A percentile compares a stretch with the other conserved stretches of the same genome.
Evolutionary conservation across 371 early-diverging fungal species (phyloP).

Genomic region (Blyttiomyces sp.): DNA sequence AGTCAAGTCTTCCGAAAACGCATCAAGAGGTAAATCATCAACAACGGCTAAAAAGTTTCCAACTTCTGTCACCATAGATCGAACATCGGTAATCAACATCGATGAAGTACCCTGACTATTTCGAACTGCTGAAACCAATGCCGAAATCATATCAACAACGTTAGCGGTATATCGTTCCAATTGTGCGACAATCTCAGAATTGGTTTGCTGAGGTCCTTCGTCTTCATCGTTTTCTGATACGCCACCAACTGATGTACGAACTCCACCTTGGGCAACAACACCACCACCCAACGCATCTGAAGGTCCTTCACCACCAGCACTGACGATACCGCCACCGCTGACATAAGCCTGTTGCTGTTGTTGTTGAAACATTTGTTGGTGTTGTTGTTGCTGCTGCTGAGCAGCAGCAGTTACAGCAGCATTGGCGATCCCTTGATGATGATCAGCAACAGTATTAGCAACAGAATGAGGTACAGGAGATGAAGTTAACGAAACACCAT

Average conservation of each 20-base stretch:
- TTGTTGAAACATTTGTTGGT: neutral
- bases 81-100: constrained; percentile 30
- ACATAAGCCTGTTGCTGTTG: too few relatives aligned
- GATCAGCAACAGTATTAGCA: neutral
- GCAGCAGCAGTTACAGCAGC: neutral
- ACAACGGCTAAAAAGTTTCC: constrained; percentile 46
- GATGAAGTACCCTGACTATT: constrained; percentile 10
- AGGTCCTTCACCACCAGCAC: too few relatives aligned
- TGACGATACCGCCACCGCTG: too few relatives aligned
- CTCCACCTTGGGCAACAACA: too few relatives aligned
- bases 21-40: constrained; percentile 40
- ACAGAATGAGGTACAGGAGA: neutral
- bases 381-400: neutral
- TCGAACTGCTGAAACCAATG: constrained; percentile 15
- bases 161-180: constrained; percentile 25
- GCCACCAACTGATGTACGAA: neutral
- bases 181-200: constrained; percentile 31
- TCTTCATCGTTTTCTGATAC: constrained; percentile 51
- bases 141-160: constrained; percentile 13
- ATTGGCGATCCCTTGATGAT: neutral
- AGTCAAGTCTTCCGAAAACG: constrained; percentile 35
- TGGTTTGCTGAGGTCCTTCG: constrained; percentile 27
- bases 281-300: too few relatives aligned
- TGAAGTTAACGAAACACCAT: neutral
- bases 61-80: constrained; percentile 41